These are phyloP conservation scores for Wallacemonas collosoma DNA, from an alignment of 208 protist species.

Conservation along the genomic window DNA sequence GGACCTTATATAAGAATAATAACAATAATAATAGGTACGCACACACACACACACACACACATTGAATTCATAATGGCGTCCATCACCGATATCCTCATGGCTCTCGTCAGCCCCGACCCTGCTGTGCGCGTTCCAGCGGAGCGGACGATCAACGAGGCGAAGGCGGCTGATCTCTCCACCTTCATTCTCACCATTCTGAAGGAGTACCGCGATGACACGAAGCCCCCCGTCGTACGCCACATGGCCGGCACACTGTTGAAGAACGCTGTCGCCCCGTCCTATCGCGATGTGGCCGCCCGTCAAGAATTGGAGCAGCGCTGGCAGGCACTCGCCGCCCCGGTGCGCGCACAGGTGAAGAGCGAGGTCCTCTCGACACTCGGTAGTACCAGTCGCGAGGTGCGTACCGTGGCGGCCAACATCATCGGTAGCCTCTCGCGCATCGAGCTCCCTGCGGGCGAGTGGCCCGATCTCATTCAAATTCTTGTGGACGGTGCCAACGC, in stretches of 20 bases:
- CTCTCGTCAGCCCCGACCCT: slow-evolving; percentile 69
- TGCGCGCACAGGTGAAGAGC: slow-evolving; percentile 68
- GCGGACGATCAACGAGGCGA: slow-evolving; percentile 63
- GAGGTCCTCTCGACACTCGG: slow-evolving; percentile 83
- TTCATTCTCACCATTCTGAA: slow-evolving; percentile 88
- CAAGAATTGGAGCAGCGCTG: slow-evolving; percentile 67
- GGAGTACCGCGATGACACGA: slow-evolving; percentile 93
- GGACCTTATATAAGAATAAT: not conserved
- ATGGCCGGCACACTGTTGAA: slow-evolving; percentile 95
- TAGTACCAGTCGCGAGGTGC: slow-evolving; percentile 75
- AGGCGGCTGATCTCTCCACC: slow-evolving; percentile 66
- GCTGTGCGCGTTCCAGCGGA: slow-evolving; percentile 76
- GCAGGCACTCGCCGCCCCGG: slow-evolving; percentile 51
- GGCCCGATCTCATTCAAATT: slow-evolving; percentile 90
- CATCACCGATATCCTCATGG: slow-evolving; percentile 72
- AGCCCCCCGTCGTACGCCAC: slow-evolving; percentile 75
- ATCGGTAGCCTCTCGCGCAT: slow-evolving; percentile 95
- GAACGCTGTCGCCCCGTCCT: slow-evolving; percentile 93
- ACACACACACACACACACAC: not conserved
- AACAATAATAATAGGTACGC: not conserved
- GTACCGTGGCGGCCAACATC: slow-evolving; percentile 93
- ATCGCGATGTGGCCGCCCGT: slow-evolving; percentile 73
- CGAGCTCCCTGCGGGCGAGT: slow-evolving; percentile 94
- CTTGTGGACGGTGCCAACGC: slow-evolving; percentile 74
- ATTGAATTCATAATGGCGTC: slow-evolving; percentile 38